A percentile compares a stretch with the other conserved stretches of the same genome.
These are phyloP conservation scores for Xylaria flabelliformis DNA, from an alignment of 495 filamentous ascomycete genomes.

Conservation along the genomic window DNA sequence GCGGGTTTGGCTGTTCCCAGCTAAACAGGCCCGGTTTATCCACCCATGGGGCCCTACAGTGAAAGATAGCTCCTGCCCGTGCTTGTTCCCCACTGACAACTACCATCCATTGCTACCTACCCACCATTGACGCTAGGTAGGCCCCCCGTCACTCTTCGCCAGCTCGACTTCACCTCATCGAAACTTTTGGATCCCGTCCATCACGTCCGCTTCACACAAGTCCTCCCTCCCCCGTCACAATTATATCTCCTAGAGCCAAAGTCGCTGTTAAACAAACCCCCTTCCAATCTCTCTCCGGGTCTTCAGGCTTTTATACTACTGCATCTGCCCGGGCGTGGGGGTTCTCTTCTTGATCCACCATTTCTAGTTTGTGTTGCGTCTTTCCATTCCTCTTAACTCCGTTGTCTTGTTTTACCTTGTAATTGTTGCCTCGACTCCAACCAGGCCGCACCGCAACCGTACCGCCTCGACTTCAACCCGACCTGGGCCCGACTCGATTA, in stretches of 20 bases:
- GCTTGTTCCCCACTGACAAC: slow-evolving; percentile 9
- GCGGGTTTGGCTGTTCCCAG: slow-evolving; percentile 4
- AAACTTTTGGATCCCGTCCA: slow-evolving; percentile 41
- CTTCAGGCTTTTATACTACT: slow-evolving; percentile 31
- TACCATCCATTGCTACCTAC: slow-evolving; percentile 12
- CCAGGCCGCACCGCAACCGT: slow-evolving; percentile 24
- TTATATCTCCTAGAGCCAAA: slow-evolving; percentile 42
- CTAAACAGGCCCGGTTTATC: neutral
- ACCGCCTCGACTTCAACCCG: slow-evolving; percentile 22
- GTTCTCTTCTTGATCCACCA: slow-evolving; percentile 31
- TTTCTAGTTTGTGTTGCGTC: slow-evolving; percentile 30
- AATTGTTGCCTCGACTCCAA: slow-evolving; percentile 23
- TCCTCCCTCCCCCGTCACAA: slow-evolving; percentile 22
- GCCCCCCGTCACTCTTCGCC: slow-evolving; percentile 27
- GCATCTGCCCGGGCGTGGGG: slow-evolving; percentile 31
- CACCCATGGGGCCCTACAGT: neutral
- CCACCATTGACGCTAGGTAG: slow-evolving; percentile 21
- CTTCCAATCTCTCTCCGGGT: neutral
- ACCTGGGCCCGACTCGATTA: slow-evolving; percentile 25
- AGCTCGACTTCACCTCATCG: slow-evolving; percentile 38
- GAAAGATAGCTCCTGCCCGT: neutral
- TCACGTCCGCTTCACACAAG: slow-evolving; percentile 23
- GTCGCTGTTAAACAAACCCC: slow-evolving; percentile 16
- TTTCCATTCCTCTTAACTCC: slow-evolving; percentile 27
- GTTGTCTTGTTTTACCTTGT: slow-evolving; percentile 27